Evolutionary conservation across 1,139 yeast genomes (phyloP).

Genomic region (Kurtzmaniella quercitrusa): DNA sequence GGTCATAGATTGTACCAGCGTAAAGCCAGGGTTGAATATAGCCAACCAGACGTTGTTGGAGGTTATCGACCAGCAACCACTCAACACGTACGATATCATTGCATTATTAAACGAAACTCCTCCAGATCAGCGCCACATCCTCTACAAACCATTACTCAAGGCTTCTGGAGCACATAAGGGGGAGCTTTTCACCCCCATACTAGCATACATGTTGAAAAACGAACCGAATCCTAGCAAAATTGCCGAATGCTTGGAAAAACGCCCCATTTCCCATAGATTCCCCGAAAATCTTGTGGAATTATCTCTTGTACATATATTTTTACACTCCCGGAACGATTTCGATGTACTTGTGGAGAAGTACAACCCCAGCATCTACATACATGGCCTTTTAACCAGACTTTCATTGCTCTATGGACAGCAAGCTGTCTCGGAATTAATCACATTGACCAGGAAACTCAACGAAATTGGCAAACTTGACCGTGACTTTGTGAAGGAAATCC

Average conservation of each 20-base stretch:
- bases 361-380: neutral
- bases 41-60: neutral
- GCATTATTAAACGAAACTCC: neutral
- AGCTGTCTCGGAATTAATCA: neutral
- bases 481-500: neutral
- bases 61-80: neutral
- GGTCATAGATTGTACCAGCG: too few relatives aligned
- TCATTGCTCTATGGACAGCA: neutral
- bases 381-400: neutral
- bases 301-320: conserved; percentile 1
- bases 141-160: neutral
- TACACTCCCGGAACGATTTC: neutral
- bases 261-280: neutral
- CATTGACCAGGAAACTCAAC: neutral
- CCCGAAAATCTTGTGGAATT: neutral
- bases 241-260: neutral
- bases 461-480: neutral
- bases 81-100: conserved; percentile 1
- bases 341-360: neutral
- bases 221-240: neutral
- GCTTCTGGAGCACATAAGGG: neutral
- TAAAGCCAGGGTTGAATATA: too few relatives aligned
- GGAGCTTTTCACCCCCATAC: neutral
- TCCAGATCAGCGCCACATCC: neutral
- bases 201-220: neutral